These are phyloP conservation scores for Amphirosellinia nigrospora DNA, from an alignment of 495 filamentous ascomycete species.

Conservation along the genomic window DNA sequence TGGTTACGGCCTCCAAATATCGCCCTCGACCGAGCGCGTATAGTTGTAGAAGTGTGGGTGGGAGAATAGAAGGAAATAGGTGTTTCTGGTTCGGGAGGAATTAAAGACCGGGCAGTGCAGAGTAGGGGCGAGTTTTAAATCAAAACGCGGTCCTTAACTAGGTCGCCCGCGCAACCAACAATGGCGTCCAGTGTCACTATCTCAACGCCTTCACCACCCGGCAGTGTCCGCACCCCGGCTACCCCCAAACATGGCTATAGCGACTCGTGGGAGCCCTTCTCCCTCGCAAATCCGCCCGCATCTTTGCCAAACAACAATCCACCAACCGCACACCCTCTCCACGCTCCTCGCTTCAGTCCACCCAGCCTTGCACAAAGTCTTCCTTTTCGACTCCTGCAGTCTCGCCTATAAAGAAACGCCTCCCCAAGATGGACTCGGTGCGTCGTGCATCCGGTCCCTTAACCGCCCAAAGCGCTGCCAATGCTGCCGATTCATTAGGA, in stretches of 20 bases:
- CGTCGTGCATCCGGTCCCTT: constrained; percentile 50
- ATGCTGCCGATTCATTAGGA: constrained; percentile 46
- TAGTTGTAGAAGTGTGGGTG: not conserved
- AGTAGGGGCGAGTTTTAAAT: constrained; percentile 14
- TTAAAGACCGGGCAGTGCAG: not conserved
- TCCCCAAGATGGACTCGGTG: constrained; percentile 40
- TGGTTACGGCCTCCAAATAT: not conserved
- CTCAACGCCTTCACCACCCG: constrained; percentile 68
- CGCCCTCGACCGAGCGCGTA: not conserved
- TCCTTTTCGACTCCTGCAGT: constrained; percentile 50
- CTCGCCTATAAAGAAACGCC: constrained; percentile 61
- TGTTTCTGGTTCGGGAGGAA: not conserved
- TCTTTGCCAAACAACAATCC: constrained; percentile 47
- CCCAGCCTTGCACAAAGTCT: constrained; percentile 38
- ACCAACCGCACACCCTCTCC: constrained; percentile 53
- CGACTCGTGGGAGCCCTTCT: constrained; percentile 74
- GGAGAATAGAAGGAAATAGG: not conserved
- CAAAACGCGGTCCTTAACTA: not conserved
- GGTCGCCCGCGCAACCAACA: constrained; percentile 25
- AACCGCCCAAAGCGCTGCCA: constrained; percentile 41
- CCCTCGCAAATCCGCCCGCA: constrained; percentile 63
- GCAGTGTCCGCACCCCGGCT: constrained; percentile 67
- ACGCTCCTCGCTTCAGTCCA: constrained; percentile 42
- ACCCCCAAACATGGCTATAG: constrained; percentile 75
- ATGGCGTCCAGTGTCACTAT: constrained; percentile 42